These are phyloP conservation scores for Penicillium sp. DNA, from an alignment of 2,329 filamentous ascomycete genomes.

Conservation along the genomic window DNA sequence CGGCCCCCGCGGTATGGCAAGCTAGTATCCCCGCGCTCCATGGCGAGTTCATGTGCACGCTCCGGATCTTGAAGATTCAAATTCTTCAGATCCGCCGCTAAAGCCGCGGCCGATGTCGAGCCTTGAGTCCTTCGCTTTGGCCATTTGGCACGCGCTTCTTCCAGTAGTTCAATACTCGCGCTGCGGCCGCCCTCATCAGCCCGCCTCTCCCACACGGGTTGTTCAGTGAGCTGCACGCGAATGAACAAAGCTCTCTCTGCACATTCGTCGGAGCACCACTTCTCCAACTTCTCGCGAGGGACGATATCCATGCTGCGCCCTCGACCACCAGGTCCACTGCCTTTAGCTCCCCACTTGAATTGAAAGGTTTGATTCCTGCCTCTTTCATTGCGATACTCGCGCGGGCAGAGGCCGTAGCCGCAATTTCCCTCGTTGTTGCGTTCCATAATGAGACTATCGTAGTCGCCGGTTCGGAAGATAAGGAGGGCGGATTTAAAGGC, in stretches of 20 bases:
- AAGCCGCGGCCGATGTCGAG: conserved; percentile 34
- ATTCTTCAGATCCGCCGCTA: conserved; percentile 35
- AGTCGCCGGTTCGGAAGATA: conserved; percentile 84
- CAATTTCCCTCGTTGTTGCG: conserved; percentile 83
- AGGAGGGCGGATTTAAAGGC: conserved; percentile 71
- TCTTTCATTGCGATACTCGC: conserved; percentile 63
- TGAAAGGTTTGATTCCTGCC: conserved; percentile 67
- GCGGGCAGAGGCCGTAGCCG: conserved; percentile 80
- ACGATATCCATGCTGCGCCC: conserved; percentile 70
- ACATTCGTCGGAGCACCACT: conserved; percentile 85
- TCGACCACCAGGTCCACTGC: conserved; percentile 50
- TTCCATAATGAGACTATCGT: conserved; percentile 86
- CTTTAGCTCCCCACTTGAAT: conserved; percentile 63
- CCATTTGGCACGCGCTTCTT: conserved; percentile 60
- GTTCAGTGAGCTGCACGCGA: conserved; percentile 84
- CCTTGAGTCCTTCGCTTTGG: conserved; percentile 29
- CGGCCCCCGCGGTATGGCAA: conserved; percentile 36
- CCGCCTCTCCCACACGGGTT: conserved; percentile 81
- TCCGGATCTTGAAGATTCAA: conserved; percentile 36
- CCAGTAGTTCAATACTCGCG: conserved; percentile 66
- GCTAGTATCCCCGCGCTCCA: conserved; percentile 45
- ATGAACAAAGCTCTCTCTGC: conserved; percentile 81
- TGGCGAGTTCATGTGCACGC: conserved; percentile 40
- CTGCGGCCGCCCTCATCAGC: conserved; percentile 55
- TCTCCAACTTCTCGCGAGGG: conserved; percentile 73